These are phyloP conservation scores for Annulohypoxylon bovei DNA, from an alignment of 495 filamentous ascomycete species.

Conservation along the genomic window DNA sequence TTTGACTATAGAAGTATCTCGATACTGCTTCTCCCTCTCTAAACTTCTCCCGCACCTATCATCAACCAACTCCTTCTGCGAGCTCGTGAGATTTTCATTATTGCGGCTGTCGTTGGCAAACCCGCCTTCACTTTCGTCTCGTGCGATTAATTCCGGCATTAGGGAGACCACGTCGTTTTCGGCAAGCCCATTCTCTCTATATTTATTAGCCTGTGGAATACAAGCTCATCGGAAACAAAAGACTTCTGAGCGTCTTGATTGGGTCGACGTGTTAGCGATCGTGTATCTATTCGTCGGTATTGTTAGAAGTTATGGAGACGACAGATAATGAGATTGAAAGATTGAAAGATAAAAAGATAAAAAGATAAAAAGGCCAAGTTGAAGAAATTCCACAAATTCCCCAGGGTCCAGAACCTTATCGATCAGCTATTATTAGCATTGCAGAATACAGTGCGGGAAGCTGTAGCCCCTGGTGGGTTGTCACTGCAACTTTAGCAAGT, in stretches of 20 bases:
- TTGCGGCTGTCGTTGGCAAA: constrained; percentile 1
- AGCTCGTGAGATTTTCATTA: background rate
- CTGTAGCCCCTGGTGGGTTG: background rate
- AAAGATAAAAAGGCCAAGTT: constrained; percentile 26
- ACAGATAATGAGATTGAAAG: background rate
- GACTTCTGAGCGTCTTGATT: background rate
- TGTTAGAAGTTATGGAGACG: background rate
- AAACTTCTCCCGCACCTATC: constrained; percentile 31
- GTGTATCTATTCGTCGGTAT: background rate
- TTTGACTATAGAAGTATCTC: constrained; percentile 13
- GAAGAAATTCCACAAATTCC: constrained; percentile 15
- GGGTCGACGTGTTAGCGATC: background rate
- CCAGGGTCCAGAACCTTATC: constrained; percentile 24
- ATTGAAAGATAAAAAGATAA: background rate
- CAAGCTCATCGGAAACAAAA: background rate
- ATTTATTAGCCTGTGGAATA: background rate
- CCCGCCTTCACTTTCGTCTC: constrained; percentile 12
- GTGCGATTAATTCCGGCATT: constrained; percentile 26
- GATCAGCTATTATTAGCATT: constrained; percentile 10
- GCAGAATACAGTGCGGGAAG: constrained; percentile 18
- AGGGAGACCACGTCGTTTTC: constrained; percentile 25
- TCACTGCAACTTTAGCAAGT: background rate
- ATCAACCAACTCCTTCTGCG: background rate
- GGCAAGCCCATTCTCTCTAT: constrained; percentile 20
- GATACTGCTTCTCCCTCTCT: constrained; percentile 23